Evolutionary conservation across 1,139 yeast genomes (phyloP), one percentile per base, ranked within the genome.

Genomic region (Kurtzmaniella quercitrusa): DNA sequence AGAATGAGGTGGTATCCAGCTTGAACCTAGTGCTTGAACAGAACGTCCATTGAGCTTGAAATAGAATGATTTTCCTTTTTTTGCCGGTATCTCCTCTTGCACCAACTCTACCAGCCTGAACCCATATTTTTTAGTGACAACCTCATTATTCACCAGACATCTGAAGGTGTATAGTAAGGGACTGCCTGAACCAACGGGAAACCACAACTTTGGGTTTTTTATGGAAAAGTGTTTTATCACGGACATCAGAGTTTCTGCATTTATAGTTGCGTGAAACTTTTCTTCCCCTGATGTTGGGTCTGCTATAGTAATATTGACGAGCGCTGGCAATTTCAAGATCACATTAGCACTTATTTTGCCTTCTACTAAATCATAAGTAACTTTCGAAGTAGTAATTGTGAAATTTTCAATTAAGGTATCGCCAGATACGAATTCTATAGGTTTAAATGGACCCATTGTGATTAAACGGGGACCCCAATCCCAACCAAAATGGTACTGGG

Each of bases 401-500:
- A 38, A 26, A 3, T n/a, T 18, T 9, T 15, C 20, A 7, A 61
- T 50, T 12, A 36, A 34, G 3, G 46, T 39, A 7, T 57, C 43
- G 42, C 59, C 65, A 3, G 61, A 49, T 26, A 65, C 51, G 33
- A 72, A 52, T 26, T 53, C 56, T 1, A 74, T 62, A 0, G 75
- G 76, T 45, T 61, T 60, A 50, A 61, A 73, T 9, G 76, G 76
- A 5, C 80, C 80, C 53, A 76, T 70, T 14, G 75, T 65, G 52
- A 72, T 58, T 39, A 74, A 52, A 1, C 62, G 53, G 6, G 80
- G 81, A 9, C 80, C 80, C 82, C 82, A 76, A 53, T 76, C 82
- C 82, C 82, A 76, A 2, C 82, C 82, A 52, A 63, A 76, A 46
- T 76, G 80, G 50, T 74, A 76, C 51, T 74, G 81, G 0, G 81